Conservation (phyloP, 805 yeast genomes). For the Saccharomycopsis guyanensis region DNA sequence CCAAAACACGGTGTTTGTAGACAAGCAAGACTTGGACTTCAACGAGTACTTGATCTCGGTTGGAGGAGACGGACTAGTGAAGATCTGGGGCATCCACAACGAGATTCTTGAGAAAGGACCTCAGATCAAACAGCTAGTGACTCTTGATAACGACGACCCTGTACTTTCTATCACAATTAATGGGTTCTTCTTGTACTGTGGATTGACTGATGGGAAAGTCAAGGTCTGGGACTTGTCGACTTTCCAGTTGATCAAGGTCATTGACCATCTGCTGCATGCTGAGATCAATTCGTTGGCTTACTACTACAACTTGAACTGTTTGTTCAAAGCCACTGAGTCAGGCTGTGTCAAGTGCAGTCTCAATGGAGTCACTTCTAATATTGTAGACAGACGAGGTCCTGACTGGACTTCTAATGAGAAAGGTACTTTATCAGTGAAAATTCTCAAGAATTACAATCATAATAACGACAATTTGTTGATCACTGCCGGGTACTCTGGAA, state of each 20-base stretch:
- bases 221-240: slow-evolving; percentile 85
- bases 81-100: slow-evolving; percentile 57
- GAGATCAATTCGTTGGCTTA: slow-evolving; percentile 58
- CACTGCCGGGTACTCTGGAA: slow-evolving; percentile 20
- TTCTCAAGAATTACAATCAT: slow-evolving; percentile 20
- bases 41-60: slow-evolving; percentile 50
- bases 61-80: slow-evolving; percentile 88
- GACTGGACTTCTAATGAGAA: slow-evolving; percentile 54
- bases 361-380: slow-evolving; percentile 50
- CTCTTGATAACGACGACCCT: slow-evolving; percentile 57
- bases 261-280: slow-evolving; percentile 32
- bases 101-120: slow-evolving; percentile 14
- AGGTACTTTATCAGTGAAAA: slow-evolving; percentile 16
- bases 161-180: slow-evolving; percentile 61
- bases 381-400: slow-evolving; percentile 57
- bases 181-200: slow-evolving; percentile 74
- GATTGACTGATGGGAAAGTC: slow-evolving; percentile 66
- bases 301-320: slow-evolving; percentile 37
- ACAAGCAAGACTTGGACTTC: slow-evolving; percentile 19
- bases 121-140: slow-evolving; percentile 26
- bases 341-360: slow-evolving; percentile 16
- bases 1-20: slow-evolving; percentile 15
- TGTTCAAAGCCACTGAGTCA: slow-evolving; percentile 46
- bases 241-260: slow-evolving; percentile 52
- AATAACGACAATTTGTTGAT: slow-evolving; percentile 10